phyloP scores from a whole-genome alignment of 1,284 basidiomycete species.

The Pterulicium gracile region DNA sequence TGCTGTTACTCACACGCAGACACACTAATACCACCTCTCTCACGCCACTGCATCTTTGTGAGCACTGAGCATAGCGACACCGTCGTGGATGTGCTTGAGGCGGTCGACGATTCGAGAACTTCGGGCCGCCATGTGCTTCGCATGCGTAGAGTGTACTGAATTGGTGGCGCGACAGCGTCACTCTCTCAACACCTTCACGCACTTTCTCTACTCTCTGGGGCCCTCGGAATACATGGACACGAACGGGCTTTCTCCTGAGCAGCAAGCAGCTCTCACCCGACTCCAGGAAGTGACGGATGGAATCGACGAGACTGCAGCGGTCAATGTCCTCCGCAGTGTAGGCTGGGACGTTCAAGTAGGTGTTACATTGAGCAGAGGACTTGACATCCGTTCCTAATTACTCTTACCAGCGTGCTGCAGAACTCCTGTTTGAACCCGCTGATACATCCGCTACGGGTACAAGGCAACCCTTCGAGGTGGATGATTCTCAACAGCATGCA shows the following conservation, averaged over 20 bases:
- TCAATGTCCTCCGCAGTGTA: conserved; percentile 46
- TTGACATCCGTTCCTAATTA: conserved; percentile 3
- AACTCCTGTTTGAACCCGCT: conserved; percentile 43
- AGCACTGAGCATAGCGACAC: no score
- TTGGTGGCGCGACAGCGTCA: no score
- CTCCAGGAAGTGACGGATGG: conserved; percentile 46
- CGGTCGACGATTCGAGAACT: no score
- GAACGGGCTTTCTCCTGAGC: conserved; percentile 27
- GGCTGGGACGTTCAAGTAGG: conserved; percentile 60
- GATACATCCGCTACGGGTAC: conserved; percentile 9
- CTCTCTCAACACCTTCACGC: no score
- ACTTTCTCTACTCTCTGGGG: no score
- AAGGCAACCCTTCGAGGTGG: conserved; percentile 35
- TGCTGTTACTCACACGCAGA: no score
- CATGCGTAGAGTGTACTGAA: no score
- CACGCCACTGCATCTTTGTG: no score
- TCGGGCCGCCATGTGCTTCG: no score
- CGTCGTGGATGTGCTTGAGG: no score
- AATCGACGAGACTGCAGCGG: conserved; percentile 45
- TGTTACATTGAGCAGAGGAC: conserved; percentile 4
- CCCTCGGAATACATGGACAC: conserved; percentile 15
- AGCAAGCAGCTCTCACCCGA: conserved; percentile 39
- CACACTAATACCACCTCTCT: no score
- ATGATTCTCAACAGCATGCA: conserved; percentile 35
- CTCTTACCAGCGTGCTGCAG: conserved; percentile 39